A percentile compares a stretch with the other conserved stretches of the same genome.
Conservation (phyloP, 2,329 filamentous ascomycete species). For the Ophiostoma montium region DNA sequence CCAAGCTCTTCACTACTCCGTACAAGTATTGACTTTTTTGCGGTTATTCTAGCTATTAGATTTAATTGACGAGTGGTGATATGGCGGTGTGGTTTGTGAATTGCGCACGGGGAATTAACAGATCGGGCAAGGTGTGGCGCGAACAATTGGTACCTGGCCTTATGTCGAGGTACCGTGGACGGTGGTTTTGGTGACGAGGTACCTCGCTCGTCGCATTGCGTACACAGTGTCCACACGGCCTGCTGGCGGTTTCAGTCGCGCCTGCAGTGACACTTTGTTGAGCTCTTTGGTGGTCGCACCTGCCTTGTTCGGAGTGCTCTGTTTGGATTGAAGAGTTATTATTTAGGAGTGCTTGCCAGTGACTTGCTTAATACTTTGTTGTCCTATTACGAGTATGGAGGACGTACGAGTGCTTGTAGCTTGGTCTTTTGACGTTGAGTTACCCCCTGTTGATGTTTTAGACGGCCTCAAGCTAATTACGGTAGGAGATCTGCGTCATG, state of each 20-base stretch:
- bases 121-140: slow-evolving; percentile 17
- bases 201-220: not conserved
- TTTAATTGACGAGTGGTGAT: slow-evolving; percentile 4
- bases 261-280: not conserved
- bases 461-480: too few relatives aligned
- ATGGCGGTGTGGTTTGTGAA: slow-evolving; percentile 3
- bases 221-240: not conserved
- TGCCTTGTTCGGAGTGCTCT: too few relatives aligned
- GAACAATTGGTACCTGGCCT: not conserved
- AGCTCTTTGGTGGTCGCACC: not conserved
- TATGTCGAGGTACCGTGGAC: not conserved
- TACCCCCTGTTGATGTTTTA: too few relatives aligned
- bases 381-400: too few relatives aligned
- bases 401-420: too few relatives aligned
- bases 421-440: too few relatives aligned
- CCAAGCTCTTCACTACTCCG: too few relatives aligned
- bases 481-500: too few relatives aligned
- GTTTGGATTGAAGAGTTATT: too few relatives aligned
- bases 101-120: slow-evolving; percentile 2
- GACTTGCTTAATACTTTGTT: not conserved
- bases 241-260: not conserved
- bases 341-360: too few relatives aligned
- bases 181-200: too few relatives aligned
- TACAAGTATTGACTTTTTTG: too few relatives aligned
- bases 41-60: slow-evolving; percentile 6